phyloP scores from a whole-genome alignment of 2,329 filamentous ascomycete species.

The Sporothrix schenckii region DNA sequence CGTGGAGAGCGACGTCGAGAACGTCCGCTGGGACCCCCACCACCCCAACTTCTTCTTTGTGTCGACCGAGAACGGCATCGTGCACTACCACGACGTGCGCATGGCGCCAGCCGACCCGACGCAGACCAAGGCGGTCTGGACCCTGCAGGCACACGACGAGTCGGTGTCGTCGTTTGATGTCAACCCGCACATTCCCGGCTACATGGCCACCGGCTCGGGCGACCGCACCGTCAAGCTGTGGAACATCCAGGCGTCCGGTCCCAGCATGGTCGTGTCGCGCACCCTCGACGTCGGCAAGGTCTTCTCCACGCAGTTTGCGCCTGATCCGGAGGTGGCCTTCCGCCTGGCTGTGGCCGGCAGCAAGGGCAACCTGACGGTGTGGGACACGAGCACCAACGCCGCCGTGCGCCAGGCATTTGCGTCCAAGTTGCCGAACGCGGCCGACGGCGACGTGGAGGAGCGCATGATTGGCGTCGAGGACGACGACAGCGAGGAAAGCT shows the following conservation, averaged over 20 bases:
- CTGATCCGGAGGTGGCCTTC: slow-evolving; percentile 88
- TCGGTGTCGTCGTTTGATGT: slow-evolving; percentile 90
- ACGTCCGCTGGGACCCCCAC: slow-evolving; percentile 89
- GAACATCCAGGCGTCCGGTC: slow-evolving; percentile 81
- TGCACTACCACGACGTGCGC: slow-evolving; percentile 90
- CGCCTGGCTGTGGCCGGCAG: slow-evolving; percentile 90
- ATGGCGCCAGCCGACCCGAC: slow-evolving; percentile 72
- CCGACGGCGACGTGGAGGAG: slow-evolving; percentile 69
- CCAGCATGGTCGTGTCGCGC: slow-evolving; percentile 86
- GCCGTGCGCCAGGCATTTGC: slow-evolving; percentile 85
- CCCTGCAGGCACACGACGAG: slow-evolving; percentile 91
- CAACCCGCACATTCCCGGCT: slow-evolving; percentile 86
- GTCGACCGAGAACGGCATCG: slow-evolving; percentile 85
- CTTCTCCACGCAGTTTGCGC: slow-evolving; percentile 87
- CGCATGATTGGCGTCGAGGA: slow-evolving; percentile 72
- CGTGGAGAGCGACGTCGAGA: slow-evolving; percentile 94
- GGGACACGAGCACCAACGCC: slow-evolving; percentile 93
- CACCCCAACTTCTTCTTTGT: slow-evolving; percentile 93
- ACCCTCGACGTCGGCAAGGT: slow-evolving; percentile 94
- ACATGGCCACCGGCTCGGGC: slow-evolving; percentile 88
- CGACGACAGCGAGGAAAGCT: slow-evolving; percentile 54
- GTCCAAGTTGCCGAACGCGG: slow-evolving; percentile 61
- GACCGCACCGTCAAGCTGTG: slow-evolving; percentile 97
- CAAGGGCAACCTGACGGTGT: slow-evolving; percentile 88
- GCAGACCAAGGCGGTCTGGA: slow-evolving; percentile 85